Base-by-base conservation (phyloP, 441 rosid species). In the Flueggea neowawraea region DNA sequence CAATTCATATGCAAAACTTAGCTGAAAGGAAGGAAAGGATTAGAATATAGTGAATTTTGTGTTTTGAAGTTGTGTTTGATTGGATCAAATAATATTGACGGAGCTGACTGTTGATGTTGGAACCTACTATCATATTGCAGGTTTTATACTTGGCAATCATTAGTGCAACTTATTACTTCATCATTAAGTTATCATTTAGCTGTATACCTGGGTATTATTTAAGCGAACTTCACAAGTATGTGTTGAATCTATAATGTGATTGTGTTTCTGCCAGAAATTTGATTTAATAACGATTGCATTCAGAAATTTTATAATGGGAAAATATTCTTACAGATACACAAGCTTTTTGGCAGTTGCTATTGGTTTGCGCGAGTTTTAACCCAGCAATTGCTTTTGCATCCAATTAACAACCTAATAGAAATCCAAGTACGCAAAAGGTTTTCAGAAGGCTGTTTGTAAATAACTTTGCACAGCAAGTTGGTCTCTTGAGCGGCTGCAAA, bases 171-270 rank as follows among this genome's bases (percentile, higher is more conserved):
- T 91, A 89, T 78, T 89, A 73, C 80, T 66, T 80, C 36, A 71
- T 79, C 66, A 80, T 68, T 52, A 75, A 66, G 16, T 82, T 96
- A 31, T 80, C 81, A 53, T 91, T 94, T 69, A 62, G 59, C 72
- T 91, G 87, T 64, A 80, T 94, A 52, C 97, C 97, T 68, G 96
- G 96, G 49, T 86, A 89, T 70, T 94, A 94, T 75, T 58, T 91
- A 63, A 82, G 96, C 74, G 88, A 68, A 75, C 60, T 76, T 71
- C 97, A 94, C 81, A 87, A 81, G 98, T 87, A 80, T 44, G 33
- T 58, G 28, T 44, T 48, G 54, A 17, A n/a, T 31, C 17, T 4
- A 4, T 4, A n/a, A 31, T 4, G 4, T 39, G 14, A 6, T 56
- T n/a, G 13, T 56, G 7, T 45, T n/a, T 51, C 17, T 50, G 50